Conservation (phyloP, 139 green algal genomes). For the Astrephomene gubernaculifera region DNA sequence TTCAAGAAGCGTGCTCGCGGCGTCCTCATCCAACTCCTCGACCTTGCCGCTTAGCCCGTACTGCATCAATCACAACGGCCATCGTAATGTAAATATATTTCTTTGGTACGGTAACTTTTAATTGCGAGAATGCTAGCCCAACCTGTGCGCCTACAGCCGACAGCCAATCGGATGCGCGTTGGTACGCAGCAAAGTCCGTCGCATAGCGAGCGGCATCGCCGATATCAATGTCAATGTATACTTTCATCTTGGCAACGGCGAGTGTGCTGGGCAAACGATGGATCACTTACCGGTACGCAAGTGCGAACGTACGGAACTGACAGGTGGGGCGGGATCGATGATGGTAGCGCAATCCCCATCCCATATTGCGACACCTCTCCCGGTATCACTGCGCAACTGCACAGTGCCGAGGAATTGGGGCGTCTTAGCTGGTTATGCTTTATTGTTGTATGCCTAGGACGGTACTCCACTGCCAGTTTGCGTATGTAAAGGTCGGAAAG, state of each 20-base stretch:
- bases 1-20: slow-evolving; percentile 58
- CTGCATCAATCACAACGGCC: slow-evolving; percentile 44
- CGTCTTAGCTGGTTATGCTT: no score
- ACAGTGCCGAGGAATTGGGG: no score
- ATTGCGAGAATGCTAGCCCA: neutral
- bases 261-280: no score
- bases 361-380: no score
- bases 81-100: neutral
- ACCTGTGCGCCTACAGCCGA: slow-evolving; percentile 52
- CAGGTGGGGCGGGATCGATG: no score
- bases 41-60: slow-evolving; percentile 60
- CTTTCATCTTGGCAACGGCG: slow-evolving; percentile 37
- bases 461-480: no score
- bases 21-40: slow-evolving; percentile 62
- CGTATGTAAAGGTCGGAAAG: no score
- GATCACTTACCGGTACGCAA: no score
- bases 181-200: slow-evolving; percentile 40
- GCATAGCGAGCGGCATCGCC: slow-evolving; percentile 56
- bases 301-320: no score
- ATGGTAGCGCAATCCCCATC: no score
- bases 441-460: no score
- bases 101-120: neutral
- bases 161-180: slow-evolving; percentile 53
- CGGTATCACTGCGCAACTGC: no score
- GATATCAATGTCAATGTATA: slow-evolving; percentile 77